Percentiles rank a stretch among this genome's conserved stretches.
These are phyloP conservation scores for Psilocybe azurescens DNA, from an alignment of 768 basidiomycete genomes.

Conservation along the genomic window DNA sequence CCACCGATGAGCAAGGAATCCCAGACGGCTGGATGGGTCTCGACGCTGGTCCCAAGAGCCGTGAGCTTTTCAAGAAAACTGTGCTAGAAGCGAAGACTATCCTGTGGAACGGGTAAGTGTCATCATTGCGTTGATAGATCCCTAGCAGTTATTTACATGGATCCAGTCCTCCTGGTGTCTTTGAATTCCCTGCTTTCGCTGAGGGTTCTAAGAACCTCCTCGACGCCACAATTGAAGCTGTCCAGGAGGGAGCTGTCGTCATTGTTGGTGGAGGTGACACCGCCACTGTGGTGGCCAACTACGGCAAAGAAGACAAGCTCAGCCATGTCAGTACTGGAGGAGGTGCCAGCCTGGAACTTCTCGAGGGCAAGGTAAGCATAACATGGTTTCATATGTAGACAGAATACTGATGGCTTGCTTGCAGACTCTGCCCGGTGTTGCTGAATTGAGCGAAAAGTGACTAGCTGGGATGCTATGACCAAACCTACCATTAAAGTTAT, in stretches of 20 bases:
- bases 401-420: neutral
- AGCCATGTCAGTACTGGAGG: constrained; percentile 98
- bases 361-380: constrained; percentile 89
- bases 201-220: constrained; percentile 84
- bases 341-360: constrained; percentile 90
- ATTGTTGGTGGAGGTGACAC: constrained; percentile 97
- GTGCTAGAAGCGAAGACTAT: constrained; percentile 93
- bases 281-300: constrained; percentile 93
- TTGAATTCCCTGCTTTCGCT: constrained; percentile 94
- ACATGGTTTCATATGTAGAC: neutral
- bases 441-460: constrained; percentile 83
- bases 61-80: constrained; percentile 76
- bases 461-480: constrained; percentile 9
- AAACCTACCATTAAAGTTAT: neutral
- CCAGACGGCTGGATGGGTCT: constrained; percentile 95
- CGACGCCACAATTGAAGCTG: constrained; percentile 86
- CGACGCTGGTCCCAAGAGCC: constrained; percentile 87
- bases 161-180: constrained; percentile 91
- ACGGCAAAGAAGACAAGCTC: constrained; percentile 82
- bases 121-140: neutral
- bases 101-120: constrained; percentile 89
- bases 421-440: constrained; percentile 89
- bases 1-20: constrained; percentile 87
- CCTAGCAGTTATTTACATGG: neutral
- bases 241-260: constrained; percentile 84